Base-by-base conservation (phyloP, 805 yeast genomes). In the Priceomyces medius region DNA sequence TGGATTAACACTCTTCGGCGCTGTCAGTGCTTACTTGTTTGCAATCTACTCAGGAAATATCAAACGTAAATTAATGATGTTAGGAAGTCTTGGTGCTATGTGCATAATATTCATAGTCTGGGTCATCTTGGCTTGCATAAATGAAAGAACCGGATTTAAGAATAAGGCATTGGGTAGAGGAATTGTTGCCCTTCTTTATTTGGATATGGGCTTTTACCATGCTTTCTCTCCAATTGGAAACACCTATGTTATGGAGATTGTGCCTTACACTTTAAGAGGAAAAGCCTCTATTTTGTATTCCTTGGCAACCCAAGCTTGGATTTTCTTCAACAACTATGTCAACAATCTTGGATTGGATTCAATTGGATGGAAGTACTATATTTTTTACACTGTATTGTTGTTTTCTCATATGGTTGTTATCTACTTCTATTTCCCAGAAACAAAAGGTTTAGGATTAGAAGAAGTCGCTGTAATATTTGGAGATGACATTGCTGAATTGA, bases 341-440 rank as follows among this genome's bases (percentile, higher is more conserved):
- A 62, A 62, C 38, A 63, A 67, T 8, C 49, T 64, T 50, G 76
- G 71, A 41, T 59, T 71, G 68, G 71, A 61, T 20, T 63, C 64
- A 16, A 63, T 71, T 37, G 48, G 53, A 27, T 70, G 74, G 72
- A 69, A 64, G 49, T 71, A 68, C 59, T 71, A 71, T 53, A 66
- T 71, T 48, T 73, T 71, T 3, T 64, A 50, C 51, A 56, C 64
- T 40, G 56, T 64, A 47, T 44, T 56, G 23, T 44, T 64, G 37
- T 59, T 58, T 3, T 58, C 58, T 13, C 65, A 55, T 50, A 51
- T 63, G 36, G 45, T 50, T 8, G 44, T 64, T 19, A 60, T 63
- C 26, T 58, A 56, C 47, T 56, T 68, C 48, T 47, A 58, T 45
- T 70, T 57, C 55, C 71, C 71, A 13, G 77, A 72, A 50, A 71